These are phyloP conservation scores for Acacia crassicarpa DNA, from an alignment of 306 rosid species.

Conservation along the genomic window DNA sequence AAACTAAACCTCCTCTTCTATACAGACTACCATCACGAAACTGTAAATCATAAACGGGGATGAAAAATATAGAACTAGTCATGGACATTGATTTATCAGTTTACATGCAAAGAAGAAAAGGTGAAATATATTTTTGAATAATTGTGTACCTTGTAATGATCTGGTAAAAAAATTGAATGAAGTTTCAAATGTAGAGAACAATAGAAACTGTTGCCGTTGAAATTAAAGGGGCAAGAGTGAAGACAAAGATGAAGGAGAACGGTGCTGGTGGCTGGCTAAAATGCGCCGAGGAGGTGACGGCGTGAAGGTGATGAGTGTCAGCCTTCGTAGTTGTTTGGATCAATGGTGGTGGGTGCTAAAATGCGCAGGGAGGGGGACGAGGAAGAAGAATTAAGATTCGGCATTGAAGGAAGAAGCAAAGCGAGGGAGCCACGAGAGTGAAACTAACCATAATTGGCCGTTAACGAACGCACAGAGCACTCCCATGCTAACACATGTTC, in stretches of 20 bases:
- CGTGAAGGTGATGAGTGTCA: neutral
- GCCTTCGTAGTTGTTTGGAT: neutral
- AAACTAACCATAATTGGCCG: neutral
- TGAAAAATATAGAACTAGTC: neutral
- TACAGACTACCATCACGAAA: neutral
- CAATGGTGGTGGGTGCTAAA: neutral
- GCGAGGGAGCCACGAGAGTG: neutral
- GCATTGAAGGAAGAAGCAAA: neutral
- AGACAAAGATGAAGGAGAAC: neutral
- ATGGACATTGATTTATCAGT: neutral
- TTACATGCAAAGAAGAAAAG: neutral
- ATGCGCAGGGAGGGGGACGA: neutral
- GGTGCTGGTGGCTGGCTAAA: neutral
- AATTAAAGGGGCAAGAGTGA: conserved; percentile 3
- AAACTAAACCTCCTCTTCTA: neutral
- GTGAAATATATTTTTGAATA: conserved; percentile 13
- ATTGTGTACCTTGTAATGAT: conserved; percentile 15
- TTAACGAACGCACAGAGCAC: neutral
- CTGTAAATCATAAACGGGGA: neutral
- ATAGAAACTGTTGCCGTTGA: conserved; percentile 34
- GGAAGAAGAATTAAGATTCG: neutral
- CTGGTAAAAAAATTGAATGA: neutral
- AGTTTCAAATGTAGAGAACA: neutral
- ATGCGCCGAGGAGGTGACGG: neutral
- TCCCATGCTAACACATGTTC: neutral